phyloP scores from a whole-genome alignment of 1,284 basidiomycete species.

The Tylopilus sp. region DNA sequence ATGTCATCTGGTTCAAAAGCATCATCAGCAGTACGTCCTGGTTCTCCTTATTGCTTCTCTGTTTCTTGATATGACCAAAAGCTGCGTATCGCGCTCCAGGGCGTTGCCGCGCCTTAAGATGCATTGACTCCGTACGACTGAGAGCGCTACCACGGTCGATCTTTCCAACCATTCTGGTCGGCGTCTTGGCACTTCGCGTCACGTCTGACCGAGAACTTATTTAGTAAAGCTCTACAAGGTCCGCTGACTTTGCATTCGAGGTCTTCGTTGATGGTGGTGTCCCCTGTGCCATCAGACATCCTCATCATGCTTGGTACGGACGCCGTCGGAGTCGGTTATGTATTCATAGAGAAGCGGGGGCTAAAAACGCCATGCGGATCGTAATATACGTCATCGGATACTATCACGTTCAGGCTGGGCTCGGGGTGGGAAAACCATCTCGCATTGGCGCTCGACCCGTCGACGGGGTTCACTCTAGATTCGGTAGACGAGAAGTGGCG shows the following conservation, averaged over 20 bases:
- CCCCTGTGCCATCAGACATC: conserved; percentile 60
- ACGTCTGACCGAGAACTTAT: conserved; percentile 62
- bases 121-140: conserved; percentile 57
- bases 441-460: conserved; percentile 52
- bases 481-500: conserved; percentile 45
- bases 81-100: conserved; percentile 59
- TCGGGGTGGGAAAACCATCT: conserved; percentile 57
- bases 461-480: conserved; percentile 51
- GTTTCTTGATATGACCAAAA: conserved; percentile 19
- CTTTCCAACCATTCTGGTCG: conserved; percentile 65
- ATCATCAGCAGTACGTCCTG: conserved; percentile 70
- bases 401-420: conserved; percentile 44
- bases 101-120: conserved; percentile 57
- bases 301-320: conserved; percentile 38
- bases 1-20: conserved; percentile 83
- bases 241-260: conserved; percentile 48
- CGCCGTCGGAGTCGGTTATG: conserved; percentile 31
- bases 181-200: conserved; percentile 61
- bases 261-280: conserved; percentile 72
- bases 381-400: conserved; percentile 12
- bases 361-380: conserved; percentile 48
- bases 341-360: conserved; percentile 60
- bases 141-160: conserved; percentile 61
- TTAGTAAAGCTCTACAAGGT: conserved; percentile 52
- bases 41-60: not conserved